phyloP scores from a whole-genome alignment of 805 yeast species.

The Nakazawaea pomicola region DNA sequence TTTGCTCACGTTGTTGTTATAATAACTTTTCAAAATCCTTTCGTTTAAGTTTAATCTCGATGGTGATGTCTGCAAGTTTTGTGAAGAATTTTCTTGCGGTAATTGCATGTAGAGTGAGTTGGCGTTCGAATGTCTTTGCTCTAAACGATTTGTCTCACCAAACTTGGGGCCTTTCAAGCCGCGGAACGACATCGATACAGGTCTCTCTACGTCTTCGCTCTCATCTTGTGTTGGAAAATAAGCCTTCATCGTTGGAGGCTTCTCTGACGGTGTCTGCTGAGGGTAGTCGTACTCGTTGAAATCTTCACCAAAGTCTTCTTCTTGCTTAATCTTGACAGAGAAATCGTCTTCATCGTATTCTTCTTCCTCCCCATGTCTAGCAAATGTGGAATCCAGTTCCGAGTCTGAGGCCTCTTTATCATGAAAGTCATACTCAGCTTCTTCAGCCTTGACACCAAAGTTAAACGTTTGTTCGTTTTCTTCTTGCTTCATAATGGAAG shows the following conservation, averaged over 20 bases:
- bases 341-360: conserved; percentile 1
- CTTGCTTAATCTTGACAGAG: conserved; percentile 8
- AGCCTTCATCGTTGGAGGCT: neutral
- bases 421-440: neutral
- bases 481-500: neutral
- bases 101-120: conserved; percentile 30
- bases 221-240: neutral
- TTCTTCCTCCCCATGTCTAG: conserved; percentile 4
- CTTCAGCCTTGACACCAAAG: neutral
- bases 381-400: too few species aligned
- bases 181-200: conserved; percentile 41
- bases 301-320: conserved; percentile 10
- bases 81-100: conserved; percentile 19
- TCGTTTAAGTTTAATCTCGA: conserved; percentile 8
- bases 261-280: neutral
- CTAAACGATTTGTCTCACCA: conserved; percentile 30
- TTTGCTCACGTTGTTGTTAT: conserved; percentile 1
- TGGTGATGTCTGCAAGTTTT: conserved; percentile 11
- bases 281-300: conserved; percentile 8
- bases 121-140: conserved; percentile 21
- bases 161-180: conserved; percentile 60
- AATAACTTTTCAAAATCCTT: neutral
- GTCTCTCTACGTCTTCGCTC: conserved; percentile 19
- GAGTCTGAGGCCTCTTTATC: neutral
- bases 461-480: conserved; percentile 7